Percentiles rank a stretch among this genome's conserved stretches.
Evolutionary conservation across 805 yeast species (phyloP).

Genomic region (Metschnikowia henanensis): DNA sequence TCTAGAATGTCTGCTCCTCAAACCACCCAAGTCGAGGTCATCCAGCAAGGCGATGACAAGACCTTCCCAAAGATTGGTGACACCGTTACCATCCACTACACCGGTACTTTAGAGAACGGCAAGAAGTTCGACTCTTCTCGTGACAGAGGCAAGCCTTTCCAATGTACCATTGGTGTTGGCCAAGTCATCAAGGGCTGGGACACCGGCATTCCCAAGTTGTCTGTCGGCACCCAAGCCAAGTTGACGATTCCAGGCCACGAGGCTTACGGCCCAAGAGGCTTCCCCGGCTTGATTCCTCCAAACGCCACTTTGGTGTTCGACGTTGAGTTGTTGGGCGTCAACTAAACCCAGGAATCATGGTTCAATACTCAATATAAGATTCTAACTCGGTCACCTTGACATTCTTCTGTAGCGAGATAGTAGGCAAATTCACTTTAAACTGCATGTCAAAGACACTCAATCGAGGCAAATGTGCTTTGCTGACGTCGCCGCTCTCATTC

Average conservation of each 20-base stretch:
- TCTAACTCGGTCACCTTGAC: slow-evolving; percentile 7
- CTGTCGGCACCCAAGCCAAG: slow-evolving; percentile 91
- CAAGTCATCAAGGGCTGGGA: slow-evolving; percentile 98
- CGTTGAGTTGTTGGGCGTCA: slow-evolving; percentile 66
- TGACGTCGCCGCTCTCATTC: slow-evolving; percentile 12
- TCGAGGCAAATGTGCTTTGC: slow-evolving; percentile 49
- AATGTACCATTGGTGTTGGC: slow-evolving; percentile 91
- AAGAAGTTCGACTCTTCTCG: slow-evolving; percentile 94
- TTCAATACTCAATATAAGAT: slow-evolving; percentile 1
- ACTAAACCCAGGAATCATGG: slow-evolving; percentile 25
- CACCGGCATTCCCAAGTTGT: slow-evolving; percentile 87
- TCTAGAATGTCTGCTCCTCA: slow-evolving; percentile 39
- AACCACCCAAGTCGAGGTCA: slow-evolving; percentile 41
- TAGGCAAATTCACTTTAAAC: slow-evolving; percentile 58
- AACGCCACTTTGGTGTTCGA: slow-evolving; percentile 90
- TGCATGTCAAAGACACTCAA: slow-evolving; percentile 67
- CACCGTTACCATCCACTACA: slow-evolving; percentile 90
- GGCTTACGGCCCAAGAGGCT: slow-evolving; percentile 94
- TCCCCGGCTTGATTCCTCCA: slow-evolving; percentile 96
- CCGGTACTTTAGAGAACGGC: slow-evolving; percentile 93
- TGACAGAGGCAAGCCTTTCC: slow-evolving; percentile 95
- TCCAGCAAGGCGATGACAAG: slow-evolving; percentile 75
- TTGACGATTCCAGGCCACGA: slow-evolving; percentile 90
- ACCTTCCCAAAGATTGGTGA: slow-evolving; percentile 88
- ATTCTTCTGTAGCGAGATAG: slow-evolving; percentile 7